Evolutionary conservation across 345 rosid genomes (phyloP).

Genomic region (Leavenworthia alabamica): DNA sequence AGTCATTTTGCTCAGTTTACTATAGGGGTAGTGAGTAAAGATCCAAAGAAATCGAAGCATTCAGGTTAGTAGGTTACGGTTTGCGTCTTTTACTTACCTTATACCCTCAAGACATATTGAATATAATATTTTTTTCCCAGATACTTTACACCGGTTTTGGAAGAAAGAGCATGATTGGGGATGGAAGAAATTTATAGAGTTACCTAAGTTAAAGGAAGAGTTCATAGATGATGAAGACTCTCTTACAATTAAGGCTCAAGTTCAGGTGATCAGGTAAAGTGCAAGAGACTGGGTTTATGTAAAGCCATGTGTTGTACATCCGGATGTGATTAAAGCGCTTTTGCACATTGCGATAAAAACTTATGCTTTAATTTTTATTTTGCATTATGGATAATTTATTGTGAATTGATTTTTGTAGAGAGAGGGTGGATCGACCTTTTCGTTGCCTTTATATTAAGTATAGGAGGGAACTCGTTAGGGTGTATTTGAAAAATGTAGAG

Average conservation of each 20-base stretch:
- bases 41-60: conserved; percentile 81
- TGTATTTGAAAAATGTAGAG: conserved; percentile 84
- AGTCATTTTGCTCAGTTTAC: conserved; percentile 96
- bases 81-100: conserved; percentile 21
- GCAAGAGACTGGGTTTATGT: conserved; percentile 13
- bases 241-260: conserved; percentile 87
- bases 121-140: conserved; percentile 36
- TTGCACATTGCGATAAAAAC: not conserved
- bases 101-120: conserved; percentile 16
- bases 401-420: conserved; percentile 60
- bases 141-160: conserved; percentile 85
- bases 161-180: conserved; percentile 98
- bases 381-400: not conserved
- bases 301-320: conserved; percentile 2
- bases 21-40: conserved; percentile 81
- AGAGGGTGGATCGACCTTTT: conserved; percentile 81
- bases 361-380: too few relatives aligned
- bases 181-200: conserved; percentile 92
- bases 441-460: conserved; percentile 84
- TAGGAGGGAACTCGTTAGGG: conserved; percentile 91
- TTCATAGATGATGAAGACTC: conserved; percentile 78
- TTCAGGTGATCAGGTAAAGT: conserved; percentile 87
- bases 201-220: conserved; percentile 73
- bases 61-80: too few relatives aligned
- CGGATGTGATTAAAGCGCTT: not conserved